Evolutionary conservation across 208 protist genomes (phyloP).

Genomic region (Naegleria gruberi): DNA sequence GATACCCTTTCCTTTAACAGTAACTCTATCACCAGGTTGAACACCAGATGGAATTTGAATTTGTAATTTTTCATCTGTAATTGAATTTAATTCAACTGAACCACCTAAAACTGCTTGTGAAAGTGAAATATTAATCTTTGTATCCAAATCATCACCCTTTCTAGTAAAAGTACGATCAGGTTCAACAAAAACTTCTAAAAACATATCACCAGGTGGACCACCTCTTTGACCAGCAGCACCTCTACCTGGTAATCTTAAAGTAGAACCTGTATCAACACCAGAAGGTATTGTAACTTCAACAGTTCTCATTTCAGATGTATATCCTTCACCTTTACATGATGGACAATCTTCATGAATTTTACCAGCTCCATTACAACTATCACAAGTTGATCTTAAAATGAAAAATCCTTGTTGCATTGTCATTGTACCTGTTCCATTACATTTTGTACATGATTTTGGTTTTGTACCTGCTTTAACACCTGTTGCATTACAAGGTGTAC

Average conservation of each 20-base stretch:
- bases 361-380: neutral
- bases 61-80: neutral
- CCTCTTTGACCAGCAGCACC: neutral
- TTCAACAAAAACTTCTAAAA: neutral
- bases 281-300: neutral
- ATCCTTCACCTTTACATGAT: neutral
- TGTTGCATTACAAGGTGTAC: neutral
- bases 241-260: neutral
- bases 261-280: neutral
- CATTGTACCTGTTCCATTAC: slow-evolving; percentile 15
- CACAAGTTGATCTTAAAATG: neutral
- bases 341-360: neutral
- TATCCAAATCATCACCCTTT: neutral
- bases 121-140: neutral
- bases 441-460: neutral
- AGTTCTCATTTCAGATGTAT: neutral
- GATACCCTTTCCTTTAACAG: neutral
- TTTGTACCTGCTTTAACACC: neutral
- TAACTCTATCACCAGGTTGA: neutral
- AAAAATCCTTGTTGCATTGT: neutral
- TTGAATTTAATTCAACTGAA: neutral
- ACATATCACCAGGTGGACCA: slow-evolving; percentile 7
- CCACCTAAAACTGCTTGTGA: neutral
- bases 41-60: neutral
- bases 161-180: neutral